A percentile compares a stretch with the other conserved stretches of the same genome.
These are phyloP conservation scores for Aureobasidium sp. DNA, from an alignment of 2,329 filamentous ascomycete species.

Conservation along the genomic window DNA sequence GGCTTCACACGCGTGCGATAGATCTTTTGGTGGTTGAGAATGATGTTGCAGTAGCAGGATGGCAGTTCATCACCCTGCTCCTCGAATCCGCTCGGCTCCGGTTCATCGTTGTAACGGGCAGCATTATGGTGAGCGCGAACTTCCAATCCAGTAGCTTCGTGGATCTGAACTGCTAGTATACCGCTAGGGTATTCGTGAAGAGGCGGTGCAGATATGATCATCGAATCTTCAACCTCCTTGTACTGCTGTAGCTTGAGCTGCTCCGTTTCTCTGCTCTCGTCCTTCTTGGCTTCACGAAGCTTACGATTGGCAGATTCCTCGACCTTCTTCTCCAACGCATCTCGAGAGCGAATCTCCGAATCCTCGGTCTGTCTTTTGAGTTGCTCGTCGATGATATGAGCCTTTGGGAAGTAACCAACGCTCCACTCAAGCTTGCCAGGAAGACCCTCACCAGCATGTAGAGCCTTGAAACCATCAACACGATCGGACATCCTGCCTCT, in stretches of 20 bases:
- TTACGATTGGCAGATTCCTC: constrained; percentile 48
- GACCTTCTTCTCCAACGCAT: constrained; percentile 52
- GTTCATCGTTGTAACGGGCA: constrained; percentile 38
- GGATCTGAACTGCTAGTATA: constrained; percentile 60
- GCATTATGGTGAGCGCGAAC: constrained; percentile 50
- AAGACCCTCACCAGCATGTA: constrained; percentile 58
- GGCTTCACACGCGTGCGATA: constrained; percentile 69
- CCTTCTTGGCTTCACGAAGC: constrained; percentile 54
- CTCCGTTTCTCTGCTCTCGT: constrained; percentile 51
- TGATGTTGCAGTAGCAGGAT: constrained; percentile 63
- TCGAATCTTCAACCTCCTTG: constrained; percentile 46
- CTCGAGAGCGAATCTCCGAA: constrained; percentile 46
- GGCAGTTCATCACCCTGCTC: constrained; percentile 57
- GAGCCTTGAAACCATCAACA: constrained; percentile 55
- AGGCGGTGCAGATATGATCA: constrained; percentile 61
- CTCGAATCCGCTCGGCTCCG: constrained; percentile 47
- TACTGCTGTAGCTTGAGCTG: constrained; percentile 62
- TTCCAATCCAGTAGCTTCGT: constrained; percentile 63
- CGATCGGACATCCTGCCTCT: constrained; percentile 55
- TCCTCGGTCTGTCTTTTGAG: constrained; percentile 53
- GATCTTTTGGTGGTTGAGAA: constrained; percentile 60
- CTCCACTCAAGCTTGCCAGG: constrained; percentile 61
- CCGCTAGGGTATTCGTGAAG: constrained; percentile 54
- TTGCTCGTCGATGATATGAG: constrained; percentile 52
- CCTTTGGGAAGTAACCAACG: constrained; percentile 63